Evolutionary conservation across 352 stramenopile genomes (phyloP), one percentile per base, ranked within the genome.

Genomic region (Globisporangium recalcitrans): DNA sequence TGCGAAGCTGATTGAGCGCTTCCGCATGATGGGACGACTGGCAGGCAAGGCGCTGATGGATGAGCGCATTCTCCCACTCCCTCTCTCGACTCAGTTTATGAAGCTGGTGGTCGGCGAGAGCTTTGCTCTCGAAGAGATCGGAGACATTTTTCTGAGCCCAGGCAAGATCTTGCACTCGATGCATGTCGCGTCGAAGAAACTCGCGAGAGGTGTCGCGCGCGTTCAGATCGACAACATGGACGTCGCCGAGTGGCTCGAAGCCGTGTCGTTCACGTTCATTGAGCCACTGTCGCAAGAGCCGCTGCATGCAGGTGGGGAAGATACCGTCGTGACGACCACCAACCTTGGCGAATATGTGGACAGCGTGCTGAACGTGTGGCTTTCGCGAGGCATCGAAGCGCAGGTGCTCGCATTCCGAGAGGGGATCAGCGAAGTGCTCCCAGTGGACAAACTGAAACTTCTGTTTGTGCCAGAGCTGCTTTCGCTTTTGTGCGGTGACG

Each of bases 31-130:
- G 65, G 85, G 85, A 13, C 83, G 86, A 5, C 48, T 95, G 34
- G 82, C 82, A 36, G 86, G 86, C 22, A 95, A 93, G 51, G 84
- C 86, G 22, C 63, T 95, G 53, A 91, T 93, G 82, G 86, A 95
- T 58, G 82, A 87, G 36, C 75, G 82, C 5, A 62, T 95, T 7
- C 75, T 95, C 1, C 84, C 86, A 19, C 63, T 95, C 27, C 84
- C 84, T 4, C 47, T 95, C 21, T 91, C 86, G 31, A 56, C 63
- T 9, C 80, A 93, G 21, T 95, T 95, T 62, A 82, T 93, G 55
- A 77, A 86, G 51, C 69, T 93, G 16, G 82, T 90, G n/a, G 54
- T 88, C 4, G 82, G 83, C 14, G 80, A 93, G 67, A 73, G 62
- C 42, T 64, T 95, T 19, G 60, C 51, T 29, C n/a, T 78, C 22